These are phyloP conservation scores for Phlebiopsis flavidoalba DNA, from an alignment of 768 basidiomycete genomes.

Conservation along the genomic window DNA sequence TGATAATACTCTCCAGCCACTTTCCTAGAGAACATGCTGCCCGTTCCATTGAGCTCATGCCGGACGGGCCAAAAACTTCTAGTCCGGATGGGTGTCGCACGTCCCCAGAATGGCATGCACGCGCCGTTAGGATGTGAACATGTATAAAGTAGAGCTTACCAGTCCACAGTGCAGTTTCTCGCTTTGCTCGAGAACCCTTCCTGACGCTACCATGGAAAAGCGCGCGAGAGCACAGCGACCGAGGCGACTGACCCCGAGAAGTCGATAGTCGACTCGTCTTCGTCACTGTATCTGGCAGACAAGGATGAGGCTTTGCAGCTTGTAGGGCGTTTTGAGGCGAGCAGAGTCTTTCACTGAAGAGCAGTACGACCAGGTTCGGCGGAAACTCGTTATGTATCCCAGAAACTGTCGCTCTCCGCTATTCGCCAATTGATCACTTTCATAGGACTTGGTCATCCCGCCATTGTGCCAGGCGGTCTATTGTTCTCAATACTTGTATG, in stretches of 20 bases:
- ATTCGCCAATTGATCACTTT: background rate
- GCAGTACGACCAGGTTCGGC: constrained; percentile 48
- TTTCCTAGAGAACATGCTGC: background rate
- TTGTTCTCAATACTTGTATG: constrained; percentile 62
- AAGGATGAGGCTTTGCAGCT: constrained; percentile 60
- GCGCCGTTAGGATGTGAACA: background rate
- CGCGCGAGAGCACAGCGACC: background rate
- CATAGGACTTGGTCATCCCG: constrained; percentile 48
- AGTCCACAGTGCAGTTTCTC: background rate
- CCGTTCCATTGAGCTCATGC: background rate
- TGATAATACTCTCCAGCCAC: background rate
- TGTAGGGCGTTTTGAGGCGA: constrained; percentile 49
- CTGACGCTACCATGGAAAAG: background rate
- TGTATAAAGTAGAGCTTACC: background rate
- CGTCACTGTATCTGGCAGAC: constrained; percentile 30
- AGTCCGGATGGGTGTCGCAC: background rate
- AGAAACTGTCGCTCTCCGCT: background rate
- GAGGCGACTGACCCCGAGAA: background rate
- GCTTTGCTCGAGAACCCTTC: background rate
- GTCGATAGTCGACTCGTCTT: background rate
- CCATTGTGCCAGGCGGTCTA: constrained; percentile 59
- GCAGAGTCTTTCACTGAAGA: constrained; percentile 51
- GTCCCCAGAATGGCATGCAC: background rate
- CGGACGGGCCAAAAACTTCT: background rate
- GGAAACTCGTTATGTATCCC: constrained; percentile 46